Conservation (phyloP, 2,329 filamentous ascomycete genomes). For the Bipolaris gigantea region DNA sequence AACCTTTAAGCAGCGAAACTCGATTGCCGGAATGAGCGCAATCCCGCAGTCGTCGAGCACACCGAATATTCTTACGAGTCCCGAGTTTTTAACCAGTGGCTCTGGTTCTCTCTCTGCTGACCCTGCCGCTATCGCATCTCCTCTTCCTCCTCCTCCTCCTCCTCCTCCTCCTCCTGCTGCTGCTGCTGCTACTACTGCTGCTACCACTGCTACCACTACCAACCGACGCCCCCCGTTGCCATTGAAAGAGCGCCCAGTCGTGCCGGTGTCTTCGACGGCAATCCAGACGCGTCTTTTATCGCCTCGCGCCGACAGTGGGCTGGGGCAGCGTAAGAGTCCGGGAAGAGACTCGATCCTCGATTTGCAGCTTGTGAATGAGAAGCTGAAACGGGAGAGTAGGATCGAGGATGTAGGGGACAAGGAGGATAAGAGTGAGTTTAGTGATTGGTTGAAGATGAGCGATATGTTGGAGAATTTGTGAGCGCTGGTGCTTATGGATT, state of each 20-base stretch:
- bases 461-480: background rate
- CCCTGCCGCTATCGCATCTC: no score
- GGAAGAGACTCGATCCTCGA: background rate
- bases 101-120: no score
- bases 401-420: background rate
- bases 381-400: background rate
- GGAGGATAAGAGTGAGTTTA: background rate
- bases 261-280: background rate
- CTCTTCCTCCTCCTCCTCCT: no score
- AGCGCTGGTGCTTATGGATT: no score
- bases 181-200: background rate
- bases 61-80: constrained; percentile 3
- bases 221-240: no score
- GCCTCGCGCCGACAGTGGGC: constrained; percentile 6
- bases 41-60: background rate
- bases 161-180: background rate
- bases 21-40: background rate
- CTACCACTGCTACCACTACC: no score
- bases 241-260: no score
- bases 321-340: background rate
- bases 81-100: background rate
- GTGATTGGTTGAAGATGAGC: background rate
- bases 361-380: background rate
- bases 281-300: constrained; percentile 1
- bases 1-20: constrained; percentile 1